Evolutionary conservation across 768 basidiomycete genomes (phyloP).

Genomic region (Boletus patriciae): DNA sequence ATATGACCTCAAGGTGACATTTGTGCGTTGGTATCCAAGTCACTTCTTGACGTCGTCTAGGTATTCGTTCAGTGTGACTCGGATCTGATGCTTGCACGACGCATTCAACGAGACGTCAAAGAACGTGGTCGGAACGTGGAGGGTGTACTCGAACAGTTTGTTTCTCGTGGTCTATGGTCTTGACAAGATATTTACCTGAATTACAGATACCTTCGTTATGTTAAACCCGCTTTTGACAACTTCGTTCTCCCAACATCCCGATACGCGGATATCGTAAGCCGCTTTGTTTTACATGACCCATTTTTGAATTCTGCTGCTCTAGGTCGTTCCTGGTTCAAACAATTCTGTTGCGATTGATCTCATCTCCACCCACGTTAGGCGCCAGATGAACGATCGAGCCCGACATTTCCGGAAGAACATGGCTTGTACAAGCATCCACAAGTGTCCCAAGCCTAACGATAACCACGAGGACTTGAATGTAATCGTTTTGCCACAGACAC

Average conservation of each 20-base stretch:
- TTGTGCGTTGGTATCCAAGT: not conserved
- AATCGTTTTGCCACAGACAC: conserved; percentile 71
- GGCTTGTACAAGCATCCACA: conserved; percentile 48
- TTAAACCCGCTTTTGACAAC: conserved; percentile 93
- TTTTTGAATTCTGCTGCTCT: conserved; percentile 1
- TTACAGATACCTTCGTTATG: conserved; percentile 85
- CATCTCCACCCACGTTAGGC: conserved; percentile 85
- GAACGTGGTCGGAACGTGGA: conserved; percentile 85
- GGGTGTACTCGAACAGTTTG: conserved; percentile 87
- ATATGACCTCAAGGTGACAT: conserved; percentile 87
- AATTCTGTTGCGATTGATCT: conserved; percentile 92
- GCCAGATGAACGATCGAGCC: conserved; percentile 78
- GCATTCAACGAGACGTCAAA: conserved; percentile 82
- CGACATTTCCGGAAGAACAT: conserved; percentile 73
- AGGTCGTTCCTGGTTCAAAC: conserved; percentile 95
- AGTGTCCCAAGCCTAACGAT: conserved; percentile 37
- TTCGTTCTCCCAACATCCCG: conserved; percentile 87
- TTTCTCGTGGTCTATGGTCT: not conserved
- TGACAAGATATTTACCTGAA: conserved; percentile 1
- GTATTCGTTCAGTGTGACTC: conserved; percentile 92
- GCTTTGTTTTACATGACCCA: not conserved
- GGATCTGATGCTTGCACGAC: conserved; percentile 94
- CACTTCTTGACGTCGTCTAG: conserved; percentile 34
- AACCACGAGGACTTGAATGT: conserved; percentile 51
- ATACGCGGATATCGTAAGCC: conserved; percentile 81